These are phyloP conservation scores for Boletus insuetus DNA, from an alignment of 768 basidiomycete species.

Conservation along the genomic window DNA sequence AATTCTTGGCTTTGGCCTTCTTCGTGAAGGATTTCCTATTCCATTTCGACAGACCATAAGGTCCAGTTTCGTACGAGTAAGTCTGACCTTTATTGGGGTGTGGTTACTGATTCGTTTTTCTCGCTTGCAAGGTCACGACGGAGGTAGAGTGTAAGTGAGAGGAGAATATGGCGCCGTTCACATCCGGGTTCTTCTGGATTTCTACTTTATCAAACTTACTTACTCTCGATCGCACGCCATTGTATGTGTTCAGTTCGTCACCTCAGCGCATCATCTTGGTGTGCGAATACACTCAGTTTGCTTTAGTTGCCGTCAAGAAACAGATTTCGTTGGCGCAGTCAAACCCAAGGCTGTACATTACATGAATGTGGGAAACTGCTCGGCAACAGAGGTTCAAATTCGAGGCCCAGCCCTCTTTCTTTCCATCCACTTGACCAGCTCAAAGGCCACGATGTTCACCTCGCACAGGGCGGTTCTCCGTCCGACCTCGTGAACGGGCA, in stretches of 20 bases:
- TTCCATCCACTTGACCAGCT: slow-evolving; percentile 27
- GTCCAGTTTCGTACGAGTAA: not conserved
- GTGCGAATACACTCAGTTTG: too few species aligned
- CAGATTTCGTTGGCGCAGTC: too few species aligned
- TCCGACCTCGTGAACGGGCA: slow-evolving; percentile 62
- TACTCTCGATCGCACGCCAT: too few species aligned
- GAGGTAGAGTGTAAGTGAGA: too few species aligned
- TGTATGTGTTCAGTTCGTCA: too few species aligned
- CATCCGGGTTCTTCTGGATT: too few species aligned
- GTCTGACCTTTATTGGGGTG: not conserved
- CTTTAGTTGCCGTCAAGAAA: too few species aligned
- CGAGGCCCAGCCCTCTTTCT: not conserved
- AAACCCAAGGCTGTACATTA: too few species aligned
- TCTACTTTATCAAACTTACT: too few species aligned
- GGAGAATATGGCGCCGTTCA: too few species aligned
- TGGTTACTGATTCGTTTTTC: not conserved
- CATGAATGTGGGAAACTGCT: not conserved
- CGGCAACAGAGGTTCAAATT: not conserved
- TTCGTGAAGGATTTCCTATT: slow-evolving; percentile 7
- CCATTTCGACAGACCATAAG: not conserved
- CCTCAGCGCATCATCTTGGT: too few species aligned
- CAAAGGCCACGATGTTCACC: slow-evolving; percentile 67
- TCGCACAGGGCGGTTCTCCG: slow-evolving; percentile 40
- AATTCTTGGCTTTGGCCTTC: not conserved
- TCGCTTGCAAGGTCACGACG: not conserved